phyloP scores from a whole-genome alignment of 345 rosid genomes.

The Rhizophora mangle region DNA sequence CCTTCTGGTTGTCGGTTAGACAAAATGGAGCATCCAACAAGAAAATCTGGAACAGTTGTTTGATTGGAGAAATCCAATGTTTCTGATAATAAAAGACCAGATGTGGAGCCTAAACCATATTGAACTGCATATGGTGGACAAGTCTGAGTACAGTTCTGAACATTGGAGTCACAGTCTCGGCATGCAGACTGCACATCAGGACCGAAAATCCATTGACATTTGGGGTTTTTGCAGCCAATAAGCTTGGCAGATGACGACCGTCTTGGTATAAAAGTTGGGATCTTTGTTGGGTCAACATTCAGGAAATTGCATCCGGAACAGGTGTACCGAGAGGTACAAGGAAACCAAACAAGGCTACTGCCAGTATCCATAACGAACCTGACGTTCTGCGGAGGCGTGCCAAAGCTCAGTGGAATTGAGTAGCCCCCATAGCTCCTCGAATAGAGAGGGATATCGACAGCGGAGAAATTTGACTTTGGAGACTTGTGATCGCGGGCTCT shows the following conservation, averaged over 20 bases:
- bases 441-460: conserved; percentile 43
- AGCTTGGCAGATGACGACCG: conserved; percentile 51
- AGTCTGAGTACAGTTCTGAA: conserved; percentile 49
- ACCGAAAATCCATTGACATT: conserved; percentile 57
- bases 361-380: conserved; percentile 78
- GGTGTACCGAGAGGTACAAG: conserved; percentile 69
- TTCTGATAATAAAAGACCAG: conserved; percentile 62
- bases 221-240: conserved; percentile 65
- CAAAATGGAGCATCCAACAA: conserved; percentile 72
- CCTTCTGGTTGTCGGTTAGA: conserved; percentile 88
- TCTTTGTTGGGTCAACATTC: conserved; percentile 35
- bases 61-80: conserved; percentile 44
- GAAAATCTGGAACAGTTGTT: conserved; percentile 40
- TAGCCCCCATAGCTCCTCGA: conserved; percentile 80
- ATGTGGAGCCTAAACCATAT: conserved; percentile 77
- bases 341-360: conserved; percentile 86
- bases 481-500: conserved; percentile 65
- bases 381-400: conserved; percentile 73
- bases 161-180: conserved; percentile 34
- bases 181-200: conserved; percentile 42
- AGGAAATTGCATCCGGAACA: conserved; percentile 56
- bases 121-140: conserved; percentile 74
- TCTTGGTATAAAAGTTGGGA: conserved; percentile 50
- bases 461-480: conserved; percentile 18
- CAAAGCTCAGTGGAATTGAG: conserved; percentile 71